phyloP scores from a whole-genome alignment of 176 grass and related monocot genomes.

The Melocanna baccifera region DNA sequence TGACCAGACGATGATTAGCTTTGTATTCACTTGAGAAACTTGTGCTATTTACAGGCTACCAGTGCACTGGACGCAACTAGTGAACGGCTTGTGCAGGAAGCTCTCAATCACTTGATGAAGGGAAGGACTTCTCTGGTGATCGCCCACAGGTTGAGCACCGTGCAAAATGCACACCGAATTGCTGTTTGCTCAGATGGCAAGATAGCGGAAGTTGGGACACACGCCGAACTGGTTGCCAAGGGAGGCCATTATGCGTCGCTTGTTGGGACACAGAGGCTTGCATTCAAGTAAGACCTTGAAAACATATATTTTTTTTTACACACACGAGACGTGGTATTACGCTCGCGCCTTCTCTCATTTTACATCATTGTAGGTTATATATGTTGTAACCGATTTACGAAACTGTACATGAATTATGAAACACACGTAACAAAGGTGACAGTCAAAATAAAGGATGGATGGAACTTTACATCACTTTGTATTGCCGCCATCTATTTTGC shows the following conservation, averaged over 20 bases:
- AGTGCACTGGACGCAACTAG: slow-evolving; percentile 86
- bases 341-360: not conserved
- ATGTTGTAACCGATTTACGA: not conserved
- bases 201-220: slow-evolving; percentile 68
- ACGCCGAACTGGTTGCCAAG: slow-evolving; percentile 61
- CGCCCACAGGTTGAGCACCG: slow-evolving; percentile 86
- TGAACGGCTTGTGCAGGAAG: slow-evolving; percentile 85
- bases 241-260: slow-evolving; percentile 77
- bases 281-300: slow-evolving; percentile 59
- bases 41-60: slow-evolving; percentile 59
- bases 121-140: slow-evolving; percentile 89
- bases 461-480: not conserved
- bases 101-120: slow-evolving; percentile 84
- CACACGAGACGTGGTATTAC: not conserved
- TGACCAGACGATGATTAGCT: not conserved
- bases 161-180: slow-evolving; percentile 82
- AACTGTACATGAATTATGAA: not conserved
- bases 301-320: not conserved
- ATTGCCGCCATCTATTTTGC: no score
- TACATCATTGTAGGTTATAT: not conserved
- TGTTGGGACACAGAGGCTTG: slow-evolving; percentile 76
- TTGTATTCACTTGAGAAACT: not conserved
- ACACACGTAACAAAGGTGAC: not conserved
- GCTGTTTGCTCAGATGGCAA: slow-evolving; percentile 75
- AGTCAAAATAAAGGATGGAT: not conserved